Conservation (phyloP, 1,139 yeast species). For the Yamadazyma sp. region DNA sequence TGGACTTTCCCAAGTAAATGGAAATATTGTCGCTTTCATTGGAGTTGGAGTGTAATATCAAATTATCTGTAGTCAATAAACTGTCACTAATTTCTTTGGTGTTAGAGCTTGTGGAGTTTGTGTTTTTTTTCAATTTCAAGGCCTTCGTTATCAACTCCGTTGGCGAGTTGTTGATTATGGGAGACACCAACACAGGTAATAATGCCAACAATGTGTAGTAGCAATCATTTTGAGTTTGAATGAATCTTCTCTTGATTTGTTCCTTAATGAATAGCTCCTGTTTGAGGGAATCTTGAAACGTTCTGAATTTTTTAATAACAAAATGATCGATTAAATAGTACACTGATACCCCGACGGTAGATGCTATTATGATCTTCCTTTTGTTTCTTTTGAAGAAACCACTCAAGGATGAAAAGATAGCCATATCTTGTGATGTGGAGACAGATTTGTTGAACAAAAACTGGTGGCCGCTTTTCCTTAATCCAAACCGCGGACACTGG, state of each 20-base stretch:
- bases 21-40: slow-evolving; percentile 27
- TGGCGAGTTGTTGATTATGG: slow-evolving; percentile 61
- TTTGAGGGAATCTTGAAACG: slow-evolving; percentile 65
- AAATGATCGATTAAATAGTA: slow-evolving; percentile 61
- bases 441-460: background rate
- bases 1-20: slow-evolving; percentile 46
- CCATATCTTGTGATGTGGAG: slow-evolving; percentile 28
- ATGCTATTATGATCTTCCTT: slow-evolving; percentile 55
- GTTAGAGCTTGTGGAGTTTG: slow-evolving; percentile 4
- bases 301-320: slow-evolving; percentile 58
- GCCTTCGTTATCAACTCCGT: slow-evolving; percentile 76
- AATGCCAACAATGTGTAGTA: slow-evolving; percentile 81
- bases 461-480: background rate
- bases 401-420: slow-evolving; percentile 53
- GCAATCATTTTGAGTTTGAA: slow-evolving; percentile 92
- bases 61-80: slow-evolving; percentile 41
- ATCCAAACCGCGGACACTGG: background rate
- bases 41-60: slow-evolving; percentile 33
- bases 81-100: slow-evolving; percentile 26
- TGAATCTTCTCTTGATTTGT: slow-evolving; percentile 71
- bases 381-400: slow-evolving; percentile 62
- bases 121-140: slow-evolving; percentile 56
- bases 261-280: slow-evolving; percentile 81
- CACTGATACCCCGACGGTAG: slow-evolving; percentile 58
- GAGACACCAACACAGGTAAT: slow-evolving; percentile 72